Base-by-base conservation (phyloP, 441 rosid genomes). In the Eruca vesicaria region DNA sequence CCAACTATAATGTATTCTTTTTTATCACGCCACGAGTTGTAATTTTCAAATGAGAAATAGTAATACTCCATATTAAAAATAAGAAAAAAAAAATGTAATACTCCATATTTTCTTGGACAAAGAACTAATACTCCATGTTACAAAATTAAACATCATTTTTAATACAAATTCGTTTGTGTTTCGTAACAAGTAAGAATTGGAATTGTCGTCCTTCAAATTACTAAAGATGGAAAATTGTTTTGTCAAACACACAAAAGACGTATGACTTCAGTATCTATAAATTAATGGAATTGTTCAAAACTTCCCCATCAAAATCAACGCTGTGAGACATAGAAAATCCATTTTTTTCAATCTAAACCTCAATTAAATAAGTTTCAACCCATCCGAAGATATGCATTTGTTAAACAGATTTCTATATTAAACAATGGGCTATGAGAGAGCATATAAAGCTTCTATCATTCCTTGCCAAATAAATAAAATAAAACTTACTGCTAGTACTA, bases 381-480 rank as follows among this genome's bases (percentile, higher is more conserved):
- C 45, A 38, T 38, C 45, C 45, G 45, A 11, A 4, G 41, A 50
- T 43, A 31, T 63, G 4, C 29, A 50, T 18, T 55, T 56, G 32
- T 56, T 62, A 41, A 69, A 38, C 75, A 63, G 23, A 59, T 66
- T 72, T 72, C 72, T 41, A 33, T 66, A 60, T 52, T 36, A 66
- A 66, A 66, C 38, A 66, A 71, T 66, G 45, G 8, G 48, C 61
- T 61, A 53, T 5, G 63, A 66, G 15, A 20, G 35, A 38, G 7
- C 58, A 57, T 11, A 66, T 59, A 66, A 77, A 72, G 63, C 41
- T 66, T 52, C 18, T 59, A 66, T 72, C 28, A 66, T 66, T 68
- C 59, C 5, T 78, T 78, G 72, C 73, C 64, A 70, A 55, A 9
- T 10, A 29, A 43, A 43, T 43, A 43, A 43, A 43, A 11, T 50